phyloP scores from a whole-genome alignment of 306 rosid species.

The Prinsepia uniflora region DNA sequence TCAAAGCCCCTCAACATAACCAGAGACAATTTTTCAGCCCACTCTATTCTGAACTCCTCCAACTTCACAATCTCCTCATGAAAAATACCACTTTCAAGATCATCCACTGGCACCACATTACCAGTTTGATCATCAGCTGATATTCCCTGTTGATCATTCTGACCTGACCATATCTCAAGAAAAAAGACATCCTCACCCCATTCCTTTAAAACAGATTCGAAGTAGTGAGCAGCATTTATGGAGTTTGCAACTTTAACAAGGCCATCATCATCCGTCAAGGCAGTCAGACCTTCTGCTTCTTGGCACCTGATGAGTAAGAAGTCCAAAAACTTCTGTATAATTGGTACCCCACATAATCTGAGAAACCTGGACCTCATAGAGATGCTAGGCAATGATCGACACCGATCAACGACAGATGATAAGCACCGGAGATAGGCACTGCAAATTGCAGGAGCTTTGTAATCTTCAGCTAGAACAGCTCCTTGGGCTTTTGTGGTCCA shows the following conservation, averaged over 20 bases:
- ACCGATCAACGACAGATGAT: slow-evolving; percentile 66
- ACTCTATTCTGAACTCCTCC: slow-evolving; percentile 62
- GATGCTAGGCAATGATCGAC: slow-evolving; percentile 61
- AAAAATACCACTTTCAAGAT: slow-evolving; percentile 47
- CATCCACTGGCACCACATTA: slow-evolving; percentile 24
- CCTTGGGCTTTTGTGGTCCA: slow-evolving; percentile 70
- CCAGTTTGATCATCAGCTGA: slow-evolving; percentile 21
- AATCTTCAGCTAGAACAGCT: slow-evolving; percentile 54
- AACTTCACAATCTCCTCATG: slow-evolving; percentile 61
- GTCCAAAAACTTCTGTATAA: slow-evolving; percentile 49
- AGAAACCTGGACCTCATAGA: slow-evolving; percentile 72
- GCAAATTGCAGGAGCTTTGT: slow-evolving; percentile 72
- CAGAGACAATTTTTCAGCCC: slow-evolving; percentile 72
- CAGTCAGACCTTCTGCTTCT: slow-evolving; percentile 97
- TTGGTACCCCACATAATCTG: slow-evolving; percentile 56
- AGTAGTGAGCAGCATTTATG: slow-evolving; percentile 70
- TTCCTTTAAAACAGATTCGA: slow-evolving; percentile 67
- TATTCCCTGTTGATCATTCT: slow-evolving; percentile 31
- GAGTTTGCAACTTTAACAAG: slow-evolving; percentile 72
- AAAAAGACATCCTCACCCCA: slow-evolving; percentile 85
- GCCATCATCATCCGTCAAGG: slow-evolving; percentile 76
- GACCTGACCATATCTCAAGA: slow-evolving; percentile 59
- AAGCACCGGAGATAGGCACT: slow-evolving; percentile 50
- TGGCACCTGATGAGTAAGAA: slow-evolving; percentile 75
- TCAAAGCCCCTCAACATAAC: slow-evolving; percentile 88